Evolutionary conservation across 1,139 yeast species (phyloP), one percentile per base, ranked within the genome.

Genomic region (Candida buenavistaensis): DNA sequence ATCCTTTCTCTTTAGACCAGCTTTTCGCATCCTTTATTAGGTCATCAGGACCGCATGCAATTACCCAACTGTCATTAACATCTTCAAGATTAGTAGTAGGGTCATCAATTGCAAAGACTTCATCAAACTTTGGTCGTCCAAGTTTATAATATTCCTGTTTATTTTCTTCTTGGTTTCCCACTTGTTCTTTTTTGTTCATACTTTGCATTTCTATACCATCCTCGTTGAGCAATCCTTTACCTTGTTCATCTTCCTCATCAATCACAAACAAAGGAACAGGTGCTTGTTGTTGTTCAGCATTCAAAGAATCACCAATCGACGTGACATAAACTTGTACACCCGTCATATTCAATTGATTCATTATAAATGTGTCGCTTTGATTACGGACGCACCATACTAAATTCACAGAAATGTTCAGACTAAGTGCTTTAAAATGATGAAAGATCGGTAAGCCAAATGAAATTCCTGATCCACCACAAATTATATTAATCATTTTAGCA

Each of bases 381-480:
- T 59, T 59, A 22, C 73, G 55, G 0, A 77, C 68, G 26, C 78
- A 65, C 94, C 94, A 83, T 0, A 74, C 54, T 32, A 67, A 47
- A 9, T 54, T 55, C 5, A 48, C 44, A 4, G 42, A 46, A 27
- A 24, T 35, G 11, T 16, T 25, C 23, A 35, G 23, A 33, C 24
- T 13, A 32, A 37, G n/a, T 32, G 40, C 32, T 16, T 50, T 38
- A 26, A 78, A 67, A 44, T 65, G 60, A 40, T 63, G 53, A 50
- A 59, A 67, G 3, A 83, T 42, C 0, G 95, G 86, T 2, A 87
- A 61, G 0, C 87, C 92, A 48, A 79, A 76, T 0, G 96, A 82
- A 5, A 89, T 73, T 0, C 96, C 97, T 0, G 95, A 78, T 0
- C 97, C 97, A 6, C 96, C 97, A 23, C 89, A 84, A 3, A 88